phyloP scores from a whole-genome alignment of 805 yeast genomes.

The Candida ponderosae region DNA sequence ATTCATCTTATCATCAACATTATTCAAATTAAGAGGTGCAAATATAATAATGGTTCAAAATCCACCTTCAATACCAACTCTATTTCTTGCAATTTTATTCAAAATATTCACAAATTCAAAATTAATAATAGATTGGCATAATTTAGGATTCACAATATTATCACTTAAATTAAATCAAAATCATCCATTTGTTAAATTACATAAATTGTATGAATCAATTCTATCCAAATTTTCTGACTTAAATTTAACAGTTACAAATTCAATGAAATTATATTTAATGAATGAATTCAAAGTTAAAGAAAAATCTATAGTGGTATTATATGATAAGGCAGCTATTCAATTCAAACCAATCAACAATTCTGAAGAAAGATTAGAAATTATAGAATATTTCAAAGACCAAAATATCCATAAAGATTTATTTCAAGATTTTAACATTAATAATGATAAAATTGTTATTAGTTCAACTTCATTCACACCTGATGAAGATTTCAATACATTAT shows the following conservation, averaged over 20 bases:
- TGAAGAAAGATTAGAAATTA: constrained; percentile 21
- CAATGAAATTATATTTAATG: constrained; percentile 57
- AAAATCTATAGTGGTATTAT: constrained; percentile 52
- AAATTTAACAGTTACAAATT: constrained; percentile 73
- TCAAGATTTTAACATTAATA: constrained; percentile 23
- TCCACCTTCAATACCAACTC: constrained; percentile 87
- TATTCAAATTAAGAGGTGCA: constrained; percentile 51
- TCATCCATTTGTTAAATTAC: constrained; percentile 56
- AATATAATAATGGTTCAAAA: constrained; percentile 73
- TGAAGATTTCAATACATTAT: constrained; percentile 70
- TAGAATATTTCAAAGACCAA: constrained; percentile 14
- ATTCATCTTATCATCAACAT: constrained; percentile 33
- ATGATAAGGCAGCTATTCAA: constrained; percentile 76
- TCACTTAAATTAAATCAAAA: constrained; percentile 49
- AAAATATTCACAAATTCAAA: constrained; percentile 46
- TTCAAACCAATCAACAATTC: constrained; percentile 41
- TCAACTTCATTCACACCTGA: constrained; percentile 96
- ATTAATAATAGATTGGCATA: constrained; percentile 92
- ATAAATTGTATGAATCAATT: constrained; percentile 53
- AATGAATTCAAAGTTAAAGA: constrained; percentile 44
- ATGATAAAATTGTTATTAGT: constrained; percentile 64
- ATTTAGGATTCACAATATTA: constrained; percentile 78
- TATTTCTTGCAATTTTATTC: constrained; percentile 54
- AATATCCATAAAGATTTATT: constrained; percentile 26
- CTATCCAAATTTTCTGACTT: constrained; percentile 60